Evolutionary conservation across 805 yeast genomes (phyloP), one percentile per base, ranked within the genome.

Genomic region (Teunomyces tritomae): DNA sequence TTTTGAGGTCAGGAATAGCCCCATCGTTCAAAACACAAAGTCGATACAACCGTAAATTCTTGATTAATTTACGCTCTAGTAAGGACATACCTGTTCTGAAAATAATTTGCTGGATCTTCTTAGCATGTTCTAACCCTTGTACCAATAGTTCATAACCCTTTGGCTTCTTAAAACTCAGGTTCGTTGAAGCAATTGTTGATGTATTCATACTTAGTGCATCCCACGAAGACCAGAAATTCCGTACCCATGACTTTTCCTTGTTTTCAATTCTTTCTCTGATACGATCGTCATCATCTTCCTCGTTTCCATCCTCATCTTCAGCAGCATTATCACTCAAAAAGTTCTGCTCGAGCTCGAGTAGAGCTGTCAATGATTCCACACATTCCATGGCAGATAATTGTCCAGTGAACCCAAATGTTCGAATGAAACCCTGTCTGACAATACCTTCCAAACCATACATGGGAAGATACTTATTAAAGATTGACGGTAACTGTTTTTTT

Each of bases 81-180:
- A 92, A 77, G n/a, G 92, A 89, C 64, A 86, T 86, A 2, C 97
- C 97, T 0, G 96, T 87, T 44, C 84, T 78, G 60, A 92, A 94
- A 2, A 94, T 82, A 6, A 88, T 82, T 55, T 84, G 84, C 63
- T 94, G 99, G 50, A 89, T 80, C 27, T 74, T 61, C 59, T 88
- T 88, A n/a, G 98, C 97, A 55, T 83, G 82, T 32, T 80, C 82
- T n/a, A 91, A 68, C 2, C 99, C 99, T 46, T 80, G 79, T 24
- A 73, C 59, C 9, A 89, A 71, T 7, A 79, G 60, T 17, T 83
- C 84, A 51, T 79, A 75, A 28, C 77, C 77, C 49, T 68, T 70
- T 4, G 67, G 51, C 48, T 68, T 71, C 28, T 62, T 65, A 33
- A 63, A 54, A 1, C 56, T 39, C 24, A 43, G 47, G 2, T 51